Evolutionary conservation across 306 rosid genomes (phyloP), one percentile per base, ranked within the genome.

Genomic region (Erythrophleum fordii): DNA sequence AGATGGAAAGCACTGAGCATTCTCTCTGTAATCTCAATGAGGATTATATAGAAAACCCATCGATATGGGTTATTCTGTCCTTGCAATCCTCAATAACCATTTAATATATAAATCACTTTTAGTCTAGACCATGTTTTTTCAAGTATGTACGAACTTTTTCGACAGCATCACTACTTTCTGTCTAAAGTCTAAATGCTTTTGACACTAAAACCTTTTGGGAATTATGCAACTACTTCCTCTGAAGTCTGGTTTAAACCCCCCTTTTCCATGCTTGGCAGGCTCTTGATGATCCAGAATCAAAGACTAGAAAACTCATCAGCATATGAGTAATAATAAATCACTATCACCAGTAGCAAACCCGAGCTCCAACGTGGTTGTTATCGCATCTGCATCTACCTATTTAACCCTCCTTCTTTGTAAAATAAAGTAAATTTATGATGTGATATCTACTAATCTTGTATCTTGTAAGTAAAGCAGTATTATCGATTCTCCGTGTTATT

Each of bases 211-310:
- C 51, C 28, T 26, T 56, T 87, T 52, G 12, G 52, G 62, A 18
- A 37, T 66, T 66, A 59, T 37, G 69, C 1, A 11, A 42, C 45
- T 58, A 2, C 34, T 23, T 11, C 64, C 7, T 17, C 59, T 60
- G 48, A 77, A 61, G 49, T 35, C 68, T 61, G 59, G 74, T 52
- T 66, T 59, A 65, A 31, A 29, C 77, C 61, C 37, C 11, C 35
- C 37, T 49, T 69, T 23, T 22, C 53, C 72, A 53, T 72, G 3
- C 39, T 49, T 78, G 6, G 74, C 90, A 88, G 92, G 89, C 52
- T 83, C 77, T 80, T 83, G 83, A 88, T 72, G 83, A 77, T 81
- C 68, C 59, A 51, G 66, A 69, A 67, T 72, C 83, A 60, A 55
- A 77, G 53, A 65, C 76, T 42, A 51, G 44, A 76, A 82, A 60